Base-by-base conservation (phyloP, 139 green algal species). In the Tetradesmus obliquus region DNA sequence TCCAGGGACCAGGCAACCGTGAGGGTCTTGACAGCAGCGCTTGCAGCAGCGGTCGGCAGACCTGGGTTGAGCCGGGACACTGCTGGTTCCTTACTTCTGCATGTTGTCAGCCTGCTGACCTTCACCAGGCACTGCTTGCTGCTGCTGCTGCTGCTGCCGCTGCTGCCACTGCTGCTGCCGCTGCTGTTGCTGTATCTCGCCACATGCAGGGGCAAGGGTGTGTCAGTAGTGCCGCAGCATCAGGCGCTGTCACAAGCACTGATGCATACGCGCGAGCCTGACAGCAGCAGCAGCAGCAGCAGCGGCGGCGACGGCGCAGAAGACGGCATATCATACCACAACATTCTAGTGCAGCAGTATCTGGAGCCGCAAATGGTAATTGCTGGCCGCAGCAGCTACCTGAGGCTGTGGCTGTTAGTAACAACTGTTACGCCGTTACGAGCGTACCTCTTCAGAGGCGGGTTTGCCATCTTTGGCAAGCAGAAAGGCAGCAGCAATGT, bases 371-470 rank as follows among this genome's bases (percentile, higher is more conserved):
- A 92, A 45, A 55, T 92, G 90, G 57, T 90, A 0, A 69, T 92
- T 57, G 83, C 54, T 2, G 90, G 90, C 12, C 82, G 80, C 71
- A 90, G 51, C 17, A 96, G 95, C 86, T 96, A 97, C 90, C 55
- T 97, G 19, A 91, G 96, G 6, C 53, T 97, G 79, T 98, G 96
- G 96, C 87, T 93, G 71, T 58, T 98, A 45, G 86, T 97, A 19
- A 94, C 94, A 1, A 92, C 85, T 19, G 82, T 93, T 1, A 76
- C 81, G 24, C 95, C 95, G 4, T 66, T 97, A 8, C 90, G 95
- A 1, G 93, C 91, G 6, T 97, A 95, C 91, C 82, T 97, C 0
- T 97, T 94, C 80, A 88, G 94, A n/a, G 95, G 94, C 3, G 95
- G 96, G 1, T 94, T 97, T 62, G 91, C 94, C 17, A 88, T 95